Evolutionary conservation across 805 yeast species (phyloP).

Genomic region (Myxozyma lipomycoides): DNA sequence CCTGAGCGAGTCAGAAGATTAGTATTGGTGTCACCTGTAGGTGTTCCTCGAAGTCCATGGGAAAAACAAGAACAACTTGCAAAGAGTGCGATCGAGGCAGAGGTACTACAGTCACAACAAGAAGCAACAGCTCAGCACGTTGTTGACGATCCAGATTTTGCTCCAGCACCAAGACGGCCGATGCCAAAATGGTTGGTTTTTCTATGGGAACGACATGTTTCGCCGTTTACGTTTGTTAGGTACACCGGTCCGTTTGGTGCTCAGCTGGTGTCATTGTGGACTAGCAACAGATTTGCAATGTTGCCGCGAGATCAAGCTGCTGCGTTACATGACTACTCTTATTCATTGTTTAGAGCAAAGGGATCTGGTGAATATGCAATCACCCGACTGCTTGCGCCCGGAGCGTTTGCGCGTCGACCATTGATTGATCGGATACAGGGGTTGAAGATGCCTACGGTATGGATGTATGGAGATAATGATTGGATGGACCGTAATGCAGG

Average conservation of each 20-base stretch:
- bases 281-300: slow-evolving; percentile 70
- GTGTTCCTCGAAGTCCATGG: slow-evolving; percentile 47
- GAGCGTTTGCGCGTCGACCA: slow-evolving; percentile 83
- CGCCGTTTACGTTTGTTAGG: slow-evolving; percentile 81
- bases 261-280: slow-evolving; percentile 83
- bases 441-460: slow-evolving; percentile 57
- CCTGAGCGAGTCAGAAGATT: slow-evolving; percentile 63
- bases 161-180: slow-evolving; percentile 27
- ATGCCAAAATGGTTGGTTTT: slow-evolving; percentile 75
- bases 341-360: slow-evolving; percentile 74
- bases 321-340: slow-evolving; percentile 71
- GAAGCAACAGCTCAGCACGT: slow-evolving; percentile 7
- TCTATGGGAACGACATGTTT: slow-evolving; percentile 81
- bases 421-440: slow-evolving; percentile 50
- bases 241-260: slow-evolving; percentile 80
- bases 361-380: slow-evolving; percentile 95
- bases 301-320: slow-evolving; percentile 45
- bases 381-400: slow-evolving; percentile 79
- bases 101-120: slow-evolving; percentile 17
- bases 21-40: slow-evolving; percentile 87
- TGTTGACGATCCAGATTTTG: neutral
- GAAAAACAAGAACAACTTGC: slow-evolving; percentile 10
- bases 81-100: slow-evolving; percentile 8
- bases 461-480: slow-evolving; percentile 81
- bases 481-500: slow-evolving; percentile 59